A percentile compares a stretch with the other conserved stretches of the same genome.
Conservation (phyloP, 768 basidiomycete genomes). For the Lactifluus subvellereus region DNA sequence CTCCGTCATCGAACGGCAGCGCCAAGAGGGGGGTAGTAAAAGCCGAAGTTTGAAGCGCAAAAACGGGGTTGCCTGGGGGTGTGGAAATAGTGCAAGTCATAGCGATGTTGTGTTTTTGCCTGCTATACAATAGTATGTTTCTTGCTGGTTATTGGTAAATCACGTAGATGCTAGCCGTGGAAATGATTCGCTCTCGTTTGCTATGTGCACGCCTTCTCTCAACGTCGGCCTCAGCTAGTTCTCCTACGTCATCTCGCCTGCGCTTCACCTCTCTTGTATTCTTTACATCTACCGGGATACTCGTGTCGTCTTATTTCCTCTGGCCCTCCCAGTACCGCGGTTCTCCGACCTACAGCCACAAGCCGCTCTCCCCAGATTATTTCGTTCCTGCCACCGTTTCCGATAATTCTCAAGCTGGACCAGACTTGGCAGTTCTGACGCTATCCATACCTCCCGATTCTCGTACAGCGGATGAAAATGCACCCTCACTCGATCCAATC, state of each 20-base stretch:
- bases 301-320: conserved; percentile 46
- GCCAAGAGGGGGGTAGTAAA: not conserved
- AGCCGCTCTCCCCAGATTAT: conserved; percentile 31
- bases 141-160: not conserved
- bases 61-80: not conserved
- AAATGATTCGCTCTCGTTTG: conserved; percentile 14
- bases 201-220: conserved; percentile 10
- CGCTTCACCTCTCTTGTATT: conserved; percentile 27
- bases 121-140: not conserved
- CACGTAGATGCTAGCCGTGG: not conserved
- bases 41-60: not conserved
- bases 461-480: conserved; percentile 21
- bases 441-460: conserved; percentile 46
- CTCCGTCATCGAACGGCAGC: not conserved
- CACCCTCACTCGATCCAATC: conserved; percentile 36
- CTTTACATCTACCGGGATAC: conserved; percentile 36
- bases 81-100: conserved; percentile 9
- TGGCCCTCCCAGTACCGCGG: conserved; percentile 44
- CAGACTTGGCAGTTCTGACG: conserved; percentile 59
- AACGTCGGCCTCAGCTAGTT: not conserved
- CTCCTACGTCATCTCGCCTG: not conserved
- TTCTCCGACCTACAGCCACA: conserved; percentile 36
- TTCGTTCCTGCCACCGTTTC: conserved; percentile 56
- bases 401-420: conserved; percentile 46
- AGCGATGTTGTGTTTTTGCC: conserved; percentile 7